Evolutionary conservation across 805 yeast genomes (phyloP).

Genomic region (Cyberlindnera euphorbiae): DNA sequence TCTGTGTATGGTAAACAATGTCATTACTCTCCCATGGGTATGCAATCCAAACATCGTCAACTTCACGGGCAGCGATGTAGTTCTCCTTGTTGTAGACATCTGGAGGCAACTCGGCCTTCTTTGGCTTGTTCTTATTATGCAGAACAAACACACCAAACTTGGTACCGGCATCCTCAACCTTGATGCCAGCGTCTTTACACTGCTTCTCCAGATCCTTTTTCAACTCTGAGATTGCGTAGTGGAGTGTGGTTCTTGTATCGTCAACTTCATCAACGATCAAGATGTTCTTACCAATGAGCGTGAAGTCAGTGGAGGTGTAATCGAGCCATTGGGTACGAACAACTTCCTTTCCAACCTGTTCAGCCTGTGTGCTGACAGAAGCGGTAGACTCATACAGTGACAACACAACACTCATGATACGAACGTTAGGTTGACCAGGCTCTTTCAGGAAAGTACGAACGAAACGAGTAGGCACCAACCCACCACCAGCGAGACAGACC

Average conservation of each 20-base stretch:
- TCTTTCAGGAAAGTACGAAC: conserved; percentile 87
- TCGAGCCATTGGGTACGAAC: conserved; percentile 83
- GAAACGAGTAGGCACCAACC: conserved; percentile 96
- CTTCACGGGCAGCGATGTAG: conserved; percentile 70
- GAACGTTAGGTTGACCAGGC: conserved; percentile 81
- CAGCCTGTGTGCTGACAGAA: conserved; percentile 52
- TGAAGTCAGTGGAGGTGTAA: conserved; percentile 53
- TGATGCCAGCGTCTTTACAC: conserved; percentile 47
- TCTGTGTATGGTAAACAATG: conserved; percentile 66
- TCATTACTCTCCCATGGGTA: conserved; percentile 84
- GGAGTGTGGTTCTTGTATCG: conserved; percentile 80
- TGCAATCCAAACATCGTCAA: conserved; percentile 80
- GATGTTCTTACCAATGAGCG: conserved; percentile 64
- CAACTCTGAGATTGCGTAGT: conserved; percentile 71
- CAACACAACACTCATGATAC: conserved; percentile 91
- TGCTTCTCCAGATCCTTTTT: conserved; percentile 66
- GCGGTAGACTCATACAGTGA: conserved; percentile 84
- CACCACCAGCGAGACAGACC: conserved; percentile 97
- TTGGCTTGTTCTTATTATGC: conserved; percentile 70
- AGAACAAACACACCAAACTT: conserved; percentile 72
- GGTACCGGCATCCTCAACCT: conserved; percentile 39
- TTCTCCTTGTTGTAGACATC: conserved; percentile 54
- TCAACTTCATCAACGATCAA: conserved; percentile 81
- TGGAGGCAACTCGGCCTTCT: conserved; percentile 66
- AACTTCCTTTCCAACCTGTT: conserved; percentile 59